Base-by-base conservation (phyloP, 139 green algal genomes). In the Trebouxia sp. region DNA sequence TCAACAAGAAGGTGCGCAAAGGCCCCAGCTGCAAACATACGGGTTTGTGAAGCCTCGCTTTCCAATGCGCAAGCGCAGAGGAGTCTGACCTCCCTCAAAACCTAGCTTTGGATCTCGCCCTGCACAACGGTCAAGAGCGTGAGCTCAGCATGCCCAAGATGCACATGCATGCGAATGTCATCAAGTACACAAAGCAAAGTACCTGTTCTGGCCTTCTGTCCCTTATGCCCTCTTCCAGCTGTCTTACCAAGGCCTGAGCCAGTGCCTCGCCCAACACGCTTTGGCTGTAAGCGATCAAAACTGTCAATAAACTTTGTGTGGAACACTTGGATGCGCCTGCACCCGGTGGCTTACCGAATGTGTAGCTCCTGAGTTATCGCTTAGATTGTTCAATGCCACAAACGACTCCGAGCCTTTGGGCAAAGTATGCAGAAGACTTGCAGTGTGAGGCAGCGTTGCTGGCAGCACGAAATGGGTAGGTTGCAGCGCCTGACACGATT, bases 41-140 rank as follows among this genome's bases (percentile, higher is more conserved):
- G 84, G 84, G 66, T 95, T 95, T 65, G 87, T 79, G 76, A 96
- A 96, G 24, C 92, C 92, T 38, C 88, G 83, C 74, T 93, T 93
- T 12, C 90, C 89, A 20, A 92, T 35, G 14, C 88, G 83, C 43
- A 89, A 65, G 10, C 86, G 69, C 67, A 96, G 82, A n/a, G 92
- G 92, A 45, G 90, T 96, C 84, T 96, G 91, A 5, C 92, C 92
- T 37, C 92, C 92, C 80, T 96, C 92, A 83, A 96, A 96, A 0
- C 92, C 92, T 0, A 88, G 45, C 82, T 86, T 88, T 1, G 86
- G 84, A 15, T 26, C 83, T 20, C 87, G 69, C 1, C 88, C 87
- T 83, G 78, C 37, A 80, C 3, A 22, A 74, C n/a, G 43, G 17
- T 3, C 20, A 45, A 14, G 12, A n/a, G n/a, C n/a, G n/a, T n/a